phyloP scores from a whole-genome alignment of 1,284 basidiomycete genomes.

The Schizopora paradoxa region DNA sequence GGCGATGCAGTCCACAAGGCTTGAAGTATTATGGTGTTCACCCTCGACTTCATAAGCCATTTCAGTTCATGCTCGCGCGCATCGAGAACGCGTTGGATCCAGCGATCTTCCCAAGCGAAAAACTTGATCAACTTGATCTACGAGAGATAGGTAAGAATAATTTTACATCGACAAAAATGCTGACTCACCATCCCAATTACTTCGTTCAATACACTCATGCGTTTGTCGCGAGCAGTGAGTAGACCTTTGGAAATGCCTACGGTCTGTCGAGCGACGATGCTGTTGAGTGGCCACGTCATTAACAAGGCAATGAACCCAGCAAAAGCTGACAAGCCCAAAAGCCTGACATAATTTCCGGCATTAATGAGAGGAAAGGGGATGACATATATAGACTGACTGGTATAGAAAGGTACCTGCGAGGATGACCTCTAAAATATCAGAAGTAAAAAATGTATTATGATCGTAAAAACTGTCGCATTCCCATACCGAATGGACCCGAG shows the following conservation, averaged over 20 bases:
- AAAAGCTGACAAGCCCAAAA: slow-evolving; percentile 82
- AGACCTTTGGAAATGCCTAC: slow-evolving; percentile 70
- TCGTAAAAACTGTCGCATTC: too few species aligned
- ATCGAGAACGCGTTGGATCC: slow-evolving; percentile 57
- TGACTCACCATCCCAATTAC: slow-evolving; percentile 59
- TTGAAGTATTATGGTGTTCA: slow-evolving; percentile 61
- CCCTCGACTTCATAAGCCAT: slow-evolving; percentile 46
- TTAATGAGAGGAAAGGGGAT: slow-evolving; percentile 12
- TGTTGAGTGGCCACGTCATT: slow-evolving; percentile 71
- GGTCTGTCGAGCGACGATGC: slow-evolving; percentile 52
- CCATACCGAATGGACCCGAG: too few species aligned
- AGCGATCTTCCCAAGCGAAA: slow-evolving; percentile 76
- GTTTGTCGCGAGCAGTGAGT: slow-evolving; percentile 70
- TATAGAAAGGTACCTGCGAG: slow-evolving; percentile 77
- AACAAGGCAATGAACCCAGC: slow-evolving; percentile 75
- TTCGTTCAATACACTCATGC: slow-evolving; percentile 84
- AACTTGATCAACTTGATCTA: slow-evolving; percentile 82
- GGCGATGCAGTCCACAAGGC: slow-evolving; percentile 61
- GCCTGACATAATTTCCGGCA: slow-evolving; percentile 34
- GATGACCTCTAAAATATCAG: slow-evolving; percentile 74
- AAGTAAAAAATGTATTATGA: too few species aligned
- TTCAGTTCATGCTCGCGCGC: slow-evolving; percentile 55
- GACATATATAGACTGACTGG: slow-evolving; percentile 42
- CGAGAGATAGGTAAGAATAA: neutral
- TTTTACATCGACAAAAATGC: neutral